These are phyloP conservation scores for Tricladium varicosporioides DNA, from an alignment of 2,329 filamentous ascomycete genomes.

Conservation along the genomic window DNA sequence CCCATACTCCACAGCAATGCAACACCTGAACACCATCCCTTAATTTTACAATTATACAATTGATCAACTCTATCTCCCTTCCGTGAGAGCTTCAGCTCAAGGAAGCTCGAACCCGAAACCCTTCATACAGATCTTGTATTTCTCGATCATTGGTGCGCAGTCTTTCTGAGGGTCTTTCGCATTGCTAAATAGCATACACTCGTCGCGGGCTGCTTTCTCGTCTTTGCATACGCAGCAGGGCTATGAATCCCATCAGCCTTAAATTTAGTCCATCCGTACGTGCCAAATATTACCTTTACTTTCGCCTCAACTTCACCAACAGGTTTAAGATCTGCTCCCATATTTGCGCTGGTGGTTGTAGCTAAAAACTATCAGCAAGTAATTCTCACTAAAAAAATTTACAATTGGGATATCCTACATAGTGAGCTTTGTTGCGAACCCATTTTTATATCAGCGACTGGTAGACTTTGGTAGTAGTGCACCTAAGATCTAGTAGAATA, in stretches of 20 bases:
- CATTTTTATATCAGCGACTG: conserved; percentile 26
- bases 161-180: conserved; percentile 78
- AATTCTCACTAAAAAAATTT: not conserved
- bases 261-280: no score
- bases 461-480: conserved; percentile 23
- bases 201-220: conserved; percentile 88
- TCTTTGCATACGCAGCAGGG: conserved; percentile 98
- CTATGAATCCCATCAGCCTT: conserved; percentile 43
- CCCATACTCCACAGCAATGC: conserved; percentile 29
- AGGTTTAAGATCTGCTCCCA: conserved; percentile 28
- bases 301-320: conserved; percentile 22
- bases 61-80: not conserved
- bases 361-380: conserved; percentile 21
- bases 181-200: conserved; percentile 98
- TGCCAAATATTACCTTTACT: conserved; percentile 25
- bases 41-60: conserved; percentile 4
- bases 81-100: conserved; percentile 15
- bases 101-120: conserved; percentile 78
- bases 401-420: conserved; percentile 21
- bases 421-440: conserved; percentile 27
- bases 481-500: conserved; percentile 4
- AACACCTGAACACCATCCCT: conserved; percentile 9
- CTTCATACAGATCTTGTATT: conserved; percentile 90
- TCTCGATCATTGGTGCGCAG: conserved; percentile 77
- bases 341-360: conserved; percentile 28